phyloP scores from a whole-genome alignment of 2,329 filamentous ascomycete species.

The Teratosphaeria zuluensis region DNA sequence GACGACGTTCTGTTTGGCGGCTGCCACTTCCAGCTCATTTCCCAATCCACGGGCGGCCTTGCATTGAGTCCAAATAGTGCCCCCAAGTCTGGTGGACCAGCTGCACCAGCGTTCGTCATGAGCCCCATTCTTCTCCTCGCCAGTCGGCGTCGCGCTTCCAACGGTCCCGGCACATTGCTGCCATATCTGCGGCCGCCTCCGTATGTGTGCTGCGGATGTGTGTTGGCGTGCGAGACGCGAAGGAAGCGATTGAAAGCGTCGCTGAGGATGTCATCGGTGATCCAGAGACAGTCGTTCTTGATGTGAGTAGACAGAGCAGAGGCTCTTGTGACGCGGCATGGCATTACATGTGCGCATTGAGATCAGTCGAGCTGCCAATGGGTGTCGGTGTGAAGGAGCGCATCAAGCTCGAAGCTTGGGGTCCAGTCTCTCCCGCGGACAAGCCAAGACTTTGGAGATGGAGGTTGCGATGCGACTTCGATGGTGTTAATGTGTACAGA shows the following conservation, averaged over 20 bases:
- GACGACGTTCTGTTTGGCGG: constrained; percentile 8
- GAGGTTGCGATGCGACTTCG: neutral
- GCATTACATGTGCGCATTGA: constrained; percentile 14
- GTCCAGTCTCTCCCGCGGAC: constrained; percentile 1
- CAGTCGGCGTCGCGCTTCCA: constrained; percentile 50
- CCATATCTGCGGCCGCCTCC: constrained; percentile 37
- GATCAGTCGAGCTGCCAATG: neutral
- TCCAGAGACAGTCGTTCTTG: constrained; percentile 42
- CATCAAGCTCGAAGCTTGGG: neutral
- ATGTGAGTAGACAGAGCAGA: constrained; percentile 7
- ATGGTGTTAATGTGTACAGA: neutral
- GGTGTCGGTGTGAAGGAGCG: neutral
- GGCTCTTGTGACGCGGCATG: constrained; percentile 11
- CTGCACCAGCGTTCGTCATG: constrained; percentile 4
- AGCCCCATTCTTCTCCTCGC: constrained; percentile 46
- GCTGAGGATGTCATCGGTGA: constrained; percentile 48
- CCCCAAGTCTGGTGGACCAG: constrained; percentile 16
- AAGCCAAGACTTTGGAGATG: constrained; percentile 8
- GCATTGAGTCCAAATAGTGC: constrained; percentile 19
- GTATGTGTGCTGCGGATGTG: neutral
- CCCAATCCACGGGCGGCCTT: constrained; percentile 6
- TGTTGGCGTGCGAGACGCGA: constrained; percentile 22
- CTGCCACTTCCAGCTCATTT: constrained; percentile 17
- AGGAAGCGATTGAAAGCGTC: constrained; percentile 43
- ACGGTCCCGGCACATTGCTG: constrained; percentile 52